Conservation (phyloP, 2,329 filamentous ascomycete species). For the Tolypocladium inflatum region DNA sequence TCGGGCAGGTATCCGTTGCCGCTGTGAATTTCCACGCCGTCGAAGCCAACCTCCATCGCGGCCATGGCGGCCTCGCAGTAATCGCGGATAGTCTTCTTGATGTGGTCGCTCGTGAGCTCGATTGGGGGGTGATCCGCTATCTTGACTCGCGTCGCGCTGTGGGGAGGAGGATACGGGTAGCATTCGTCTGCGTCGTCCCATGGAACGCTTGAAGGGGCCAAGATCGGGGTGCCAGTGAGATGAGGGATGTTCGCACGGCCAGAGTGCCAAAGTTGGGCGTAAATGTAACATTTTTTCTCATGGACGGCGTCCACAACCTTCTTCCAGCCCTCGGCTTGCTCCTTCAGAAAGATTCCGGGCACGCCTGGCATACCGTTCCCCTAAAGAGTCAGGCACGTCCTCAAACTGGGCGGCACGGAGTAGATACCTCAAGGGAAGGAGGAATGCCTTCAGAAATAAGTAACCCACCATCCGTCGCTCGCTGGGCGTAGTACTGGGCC, state of each 20-base stretch:
- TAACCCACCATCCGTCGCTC: slow-evolving; percentile 29
- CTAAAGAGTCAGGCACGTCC: not conserved
- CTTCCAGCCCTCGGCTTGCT: not conserved
- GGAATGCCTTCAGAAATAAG: slow-evolving; percentile 36
- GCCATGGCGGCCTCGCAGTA: not conserved
- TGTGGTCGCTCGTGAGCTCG: not conserved
- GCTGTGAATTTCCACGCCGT: not conserved
- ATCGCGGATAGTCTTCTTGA: not conserved
- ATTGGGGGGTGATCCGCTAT: not conserved
- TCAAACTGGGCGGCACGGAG: slow-evolving; percentile 19
- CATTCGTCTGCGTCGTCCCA: not conserved
- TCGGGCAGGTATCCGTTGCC: not conserved
- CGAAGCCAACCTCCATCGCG: not conserved
- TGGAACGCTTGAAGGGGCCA: not conserved
- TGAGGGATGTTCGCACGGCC: not conserved
- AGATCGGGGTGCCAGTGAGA: not conserved
- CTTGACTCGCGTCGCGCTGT: not conserved
- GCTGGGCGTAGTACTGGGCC: slow-evolving; percentile 32
- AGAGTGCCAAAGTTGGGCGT: not conserved
- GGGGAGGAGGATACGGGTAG: not conserved
- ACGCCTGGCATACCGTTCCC: not conserved
- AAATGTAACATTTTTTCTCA: not conserved
- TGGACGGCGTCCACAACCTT: not conserved
- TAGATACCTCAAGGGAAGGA: slow-evolving; percentile 32
- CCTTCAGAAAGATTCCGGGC: not conserved